A percentile compares a stretch with the other conserved stretches of the same genome.
Conservation (phyloP, 345 rosid species). For the Hibiscus tridactylites region DNA sequence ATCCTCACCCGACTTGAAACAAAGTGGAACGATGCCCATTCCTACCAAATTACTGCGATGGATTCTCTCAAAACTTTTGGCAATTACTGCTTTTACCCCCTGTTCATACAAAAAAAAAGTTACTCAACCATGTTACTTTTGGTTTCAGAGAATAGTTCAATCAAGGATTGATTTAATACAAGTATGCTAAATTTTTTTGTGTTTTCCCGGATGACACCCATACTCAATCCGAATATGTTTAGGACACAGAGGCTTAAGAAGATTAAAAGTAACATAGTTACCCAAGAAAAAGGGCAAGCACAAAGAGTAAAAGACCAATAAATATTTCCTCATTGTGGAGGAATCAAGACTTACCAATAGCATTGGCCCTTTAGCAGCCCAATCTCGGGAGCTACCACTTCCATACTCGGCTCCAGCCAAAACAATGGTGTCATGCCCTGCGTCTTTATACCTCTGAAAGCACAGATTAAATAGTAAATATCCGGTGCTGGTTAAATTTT, state of each 20-base stretch:
- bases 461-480: background rate
- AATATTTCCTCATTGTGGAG: too few relatives aligned
- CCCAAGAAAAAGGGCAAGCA: background rate
- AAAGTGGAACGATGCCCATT: constrained; percentile 93
- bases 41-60: constrained; percentile 94
- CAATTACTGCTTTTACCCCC: constrained; percentile 91
- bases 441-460: constrained; percentile 72
- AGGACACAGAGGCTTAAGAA: too few relatives aligned
- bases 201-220: too few relatives aligned
- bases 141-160: too few relatives aligned
- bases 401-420: constrained; percentile 99
- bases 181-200: too few relatives aligned
- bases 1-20: constrained; percentile 86
- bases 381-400: constrained; percentile 99
- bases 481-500: background rate
- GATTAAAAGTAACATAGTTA: background rate
- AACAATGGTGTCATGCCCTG: constrained; percentile 71
- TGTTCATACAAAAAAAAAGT: background rate
- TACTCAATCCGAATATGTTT: too few relatives aligned
- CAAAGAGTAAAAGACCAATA: too few relatives aligned
- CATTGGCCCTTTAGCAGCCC: constrained; percentile 99
- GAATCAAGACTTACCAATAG: constrained; percentile 46
- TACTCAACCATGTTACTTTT: too few relatives aligned
- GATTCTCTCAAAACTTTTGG: constrained; percentile 96
- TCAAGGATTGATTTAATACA: too few relatives aligned